Base-by-base conservation (phyloP, 2,329 filamentous ascomycete species). In the Botrytis fabae region DNA sequence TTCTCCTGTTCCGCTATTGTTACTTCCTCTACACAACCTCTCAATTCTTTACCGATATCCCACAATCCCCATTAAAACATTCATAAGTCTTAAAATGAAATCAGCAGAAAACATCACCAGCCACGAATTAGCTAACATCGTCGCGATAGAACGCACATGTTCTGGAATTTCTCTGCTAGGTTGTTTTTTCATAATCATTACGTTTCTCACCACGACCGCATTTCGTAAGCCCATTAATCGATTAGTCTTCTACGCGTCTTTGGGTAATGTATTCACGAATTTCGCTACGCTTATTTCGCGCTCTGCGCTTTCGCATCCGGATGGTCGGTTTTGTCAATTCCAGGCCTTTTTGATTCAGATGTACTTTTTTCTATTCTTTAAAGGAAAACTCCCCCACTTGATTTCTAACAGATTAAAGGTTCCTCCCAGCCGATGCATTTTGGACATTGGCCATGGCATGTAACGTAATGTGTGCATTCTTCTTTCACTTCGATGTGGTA, bases 381-480 rank as follows among this genome's bases (percentile, higher is more conserved):
- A 59, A 73, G 59, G 54, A 73, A 40, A 44, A 10, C 35, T 14
- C 4, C 3, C 2, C 42, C 10, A 44, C 59, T 18, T 78, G 1
- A 6, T 54, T 7, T 70, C 9, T 64, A 35, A 28, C 20, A 22
- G 22, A 16, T n/a, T 2, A 20, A 48, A 94, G 91, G 90, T 94
- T 94, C 80, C 89, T 93, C 86, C 90, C 90, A 2, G 91, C 92
- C 8, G 92, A 94, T 83, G 89, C 91, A 1, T 85, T 92, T 63
- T 95, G 91, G 92, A 92, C 91, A 1, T 85, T 95, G 73, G 90
- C 91, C 71, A 96, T 97, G 93, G 92, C 93, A 1, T 86, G 91
- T 77, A 97, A 96, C 80, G 93, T 96, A 69, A 93, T 93, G 80
- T 83, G 95, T 22, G 94, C 93, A 0, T 94, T 96, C 79, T 94